Evolutionary conservation across 2,329 filamentous ascomycete genomes (phyloP).

Genomic region (Colletotrichum echinochloae): DNA sequence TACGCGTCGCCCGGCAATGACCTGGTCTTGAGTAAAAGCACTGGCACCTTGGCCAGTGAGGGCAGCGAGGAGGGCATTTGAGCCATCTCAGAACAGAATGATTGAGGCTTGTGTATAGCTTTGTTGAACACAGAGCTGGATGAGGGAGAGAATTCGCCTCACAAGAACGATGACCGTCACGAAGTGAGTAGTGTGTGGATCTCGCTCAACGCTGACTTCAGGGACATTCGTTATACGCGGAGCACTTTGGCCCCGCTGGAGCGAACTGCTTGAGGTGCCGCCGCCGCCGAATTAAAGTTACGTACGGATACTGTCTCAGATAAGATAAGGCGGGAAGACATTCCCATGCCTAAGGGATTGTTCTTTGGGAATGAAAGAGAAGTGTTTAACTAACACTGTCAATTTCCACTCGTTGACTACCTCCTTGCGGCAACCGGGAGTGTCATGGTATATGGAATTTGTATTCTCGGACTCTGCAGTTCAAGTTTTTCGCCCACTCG

Average conservation of each 20-base stretch:
- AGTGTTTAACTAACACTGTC: neutral
- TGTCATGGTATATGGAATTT: neutral
- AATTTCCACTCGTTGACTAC: neutral
- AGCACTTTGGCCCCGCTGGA: conserved; percentile 15
- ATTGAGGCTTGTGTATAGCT: neutral
- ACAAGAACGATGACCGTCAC: neutral
- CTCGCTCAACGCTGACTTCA: neutral
- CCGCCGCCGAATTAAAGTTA: conserved; percentile 10
- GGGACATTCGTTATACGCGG: neutral
- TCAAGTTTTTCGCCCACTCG: neutral
- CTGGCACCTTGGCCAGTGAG: conserved; percentile 55
- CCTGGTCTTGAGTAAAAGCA: conserved; percentile 83
- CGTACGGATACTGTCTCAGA: conserved; percentile 23
- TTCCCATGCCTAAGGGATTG: neutral
- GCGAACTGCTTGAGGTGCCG: neutral
- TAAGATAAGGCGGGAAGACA: neutral
- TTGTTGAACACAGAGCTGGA: neutral
- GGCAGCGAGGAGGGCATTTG: conserved; percentile 31
- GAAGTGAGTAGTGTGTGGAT: neutral
- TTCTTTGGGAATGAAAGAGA: neutral
- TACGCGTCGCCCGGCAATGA: conserved; percentile 80
- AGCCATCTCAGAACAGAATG: conserved; percentile 16
- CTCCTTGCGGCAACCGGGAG: neutral
- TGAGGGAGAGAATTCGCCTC: neutral
- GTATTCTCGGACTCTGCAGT: neutral